Evolutionary conservation across 257 asterid species (phyloP).

Genomic region (Verbena officinalis): DNA sequence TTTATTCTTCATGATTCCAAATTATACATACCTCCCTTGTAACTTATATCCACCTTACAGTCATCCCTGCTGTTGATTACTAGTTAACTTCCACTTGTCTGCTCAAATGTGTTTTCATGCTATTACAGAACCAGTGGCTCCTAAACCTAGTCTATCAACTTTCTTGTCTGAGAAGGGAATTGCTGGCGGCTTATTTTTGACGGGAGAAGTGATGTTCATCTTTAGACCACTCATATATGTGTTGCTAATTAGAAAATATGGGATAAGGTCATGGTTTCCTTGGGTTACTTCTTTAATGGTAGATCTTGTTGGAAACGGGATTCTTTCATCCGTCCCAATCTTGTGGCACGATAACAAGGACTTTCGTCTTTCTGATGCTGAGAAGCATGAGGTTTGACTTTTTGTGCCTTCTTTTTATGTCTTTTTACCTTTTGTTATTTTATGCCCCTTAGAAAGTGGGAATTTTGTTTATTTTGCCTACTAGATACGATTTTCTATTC

Average conservation of each 20-base stretch:
- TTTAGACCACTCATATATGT: conserved; percentile 85
- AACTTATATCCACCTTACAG: too few relatives aligned
- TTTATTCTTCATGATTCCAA: not conserved
- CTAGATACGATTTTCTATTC: not conserved
- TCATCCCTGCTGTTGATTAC: too few relatives aligned
- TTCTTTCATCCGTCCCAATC: conserved; percentile 50
- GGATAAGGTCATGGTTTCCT: conserved; percentile 85
- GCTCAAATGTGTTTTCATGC: conserved; percentile 22
- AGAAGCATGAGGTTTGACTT: conserved; percentile 75
- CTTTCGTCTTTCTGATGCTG: conserved; percentile 54
- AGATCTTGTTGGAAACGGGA: conserved; percentile 73
- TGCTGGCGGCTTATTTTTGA: conserved; percentile 72
- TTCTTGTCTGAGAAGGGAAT: conserved; percentile 78
- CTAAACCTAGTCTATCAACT: conserved; percentile 55
- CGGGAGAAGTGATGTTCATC: conserved; percentile 84
- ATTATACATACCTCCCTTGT: too few relatives aligned
- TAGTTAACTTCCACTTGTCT: not conserved
- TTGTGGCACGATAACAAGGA: conserved; percentile 38
- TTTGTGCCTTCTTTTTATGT: conserved; percentile 1
- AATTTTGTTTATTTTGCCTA: too few relatives aligned
- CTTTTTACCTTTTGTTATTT: not conserved
- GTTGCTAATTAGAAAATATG: conserved; percentile 70
- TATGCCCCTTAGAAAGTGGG: too few relatives aligned
- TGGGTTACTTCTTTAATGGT: conserved; percentile 76
- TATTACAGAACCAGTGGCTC: conserved; percentile 43